A percentile compares a stretch with the other conserved stretches of the same genome.
Conservation (phyloP, 371 early-diverging fungal genomes). For the Mortierella sp. region DNA sequence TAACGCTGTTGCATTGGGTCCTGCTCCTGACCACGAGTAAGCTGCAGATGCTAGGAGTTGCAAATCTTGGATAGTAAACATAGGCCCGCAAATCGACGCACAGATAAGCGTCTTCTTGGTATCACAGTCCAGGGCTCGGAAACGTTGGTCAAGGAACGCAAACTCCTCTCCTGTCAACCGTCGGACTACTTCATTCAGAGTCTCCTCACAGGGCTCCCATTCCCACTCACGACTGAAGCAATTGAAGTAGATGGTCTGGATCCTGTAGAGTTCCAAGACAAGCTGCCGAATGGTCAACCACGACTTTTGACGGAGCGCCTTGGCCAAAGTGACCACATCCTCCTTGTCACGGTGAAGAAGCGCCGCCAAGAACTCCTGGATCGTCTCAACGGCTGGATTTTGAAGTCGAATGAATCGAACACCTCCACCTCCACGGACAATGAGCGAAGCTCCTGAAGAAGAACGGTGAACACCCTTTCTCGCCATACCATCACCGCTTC, state of each 20-base stretch:
- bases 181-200: constrained; percentile 31
- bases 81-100: constrained; percentile 50
- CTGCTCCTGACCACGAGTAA: constrained; percentile 19
- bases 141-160: constrained; percentile 34
- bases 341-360: constrained; percentile 30
- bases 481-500: not conserved
- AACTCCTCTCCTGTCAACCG: constrained; percentile 52
- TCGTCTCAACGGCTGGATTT: constrained; percentile 29
- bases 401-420: constrained; percentile 40
- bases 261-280: constrained; percentile 44
- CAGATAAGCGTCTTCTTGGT: constrained; percentile 48
- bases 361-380: constrained; percentile 32
- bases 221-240: constrained; percentile 32
- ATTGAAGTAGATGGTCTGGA: constrained; percentile 38
- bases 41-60: constrained; percentile 27
- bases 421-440: constrained; percentile 51
- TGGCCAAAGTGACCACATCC: constrained; percentile 35
- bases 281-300: constrained; percentile 54
- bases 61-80: constrained; percentile 39
- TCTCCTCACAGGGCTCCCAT: constrained; percentile 41
- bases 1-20: not conserved
- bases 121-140: constrained; percentile 35
- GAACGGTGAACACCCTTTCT: not conserved
- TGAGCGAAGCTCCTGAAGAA: constrained; percentile 22
- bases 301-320: constrained; percentile 35